A percentile compares a stretch with the other conserved stretches of the same genome.
Conservation (phyloP, 805 yeast genomes). For the Metschnikowia peoriensis region DNA sequence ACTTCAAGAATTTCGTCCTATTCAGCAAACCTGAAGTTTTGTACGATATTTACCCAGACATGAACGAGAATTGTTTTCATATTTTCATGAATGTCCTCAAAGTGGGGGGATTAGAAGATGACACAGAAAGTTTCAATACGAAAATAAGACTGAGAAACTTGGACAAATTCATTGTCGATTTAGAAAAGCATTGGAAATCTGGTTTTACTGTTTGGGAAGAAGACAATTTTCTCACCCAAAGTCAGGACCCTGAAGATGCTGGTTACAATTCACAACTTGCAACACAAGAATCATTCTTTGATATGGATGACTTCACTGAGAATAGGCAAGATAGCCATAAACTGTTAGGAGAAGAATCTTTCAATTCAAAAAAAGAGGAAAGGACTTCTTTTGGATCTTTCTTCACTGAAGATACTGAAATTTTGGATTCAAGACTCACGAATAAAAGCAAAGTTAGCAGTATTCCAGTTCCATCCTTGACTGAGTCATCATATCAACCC, state of each 20-base stretch:
- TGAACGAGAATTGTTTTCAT: constrained; percentile 42
- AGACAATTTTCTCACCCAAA: constrained; percentile 19
- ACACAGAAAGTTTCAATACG: constrained; percentile 19
- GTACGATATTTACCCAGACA: constrained; percentile 48
- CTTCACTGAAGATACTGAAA: background rate
- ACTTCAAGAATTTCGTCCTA: constrained; percentile 43
- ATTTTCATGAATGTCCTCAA: constrained; percentile 42
- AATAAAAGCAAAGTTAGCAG: background rate
- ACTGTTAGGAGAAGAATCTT: background rate
- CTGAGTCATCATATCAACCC: constrained; percentile 27
- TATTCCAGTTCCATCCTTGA: constrained; percentile 29
- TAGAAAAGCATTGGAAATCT: constrained; percentile 28
- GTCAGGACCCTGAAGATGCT: constrained; percentile 3
- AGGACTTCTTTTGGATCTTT: background rate
- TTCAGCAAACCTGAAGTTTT: constrained; percentile 38
- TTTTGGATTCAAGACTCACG: background rate
- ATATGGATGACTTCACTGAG: constrained; percentile 15
- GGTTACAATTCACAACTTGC: background rate
- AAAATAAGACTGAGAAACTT: constrained; percentile 35
- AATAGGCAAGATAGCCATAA: background rate
- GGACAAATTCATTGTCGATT: constrained; percentile 29
- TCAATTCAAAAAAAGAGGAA: background rate
- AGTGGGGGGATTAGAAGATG: constrained; percentile 37
- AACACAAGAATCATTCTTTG: constrained; percentile 14
- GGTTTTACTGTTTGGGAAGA: constrained; percentile 51